Percentiles rank a stretch among this genome's conserved stretches.
Conservation (phyloP, 2,329 filamentous ascomycete species). For the Peltaster fructicola region DNA sequence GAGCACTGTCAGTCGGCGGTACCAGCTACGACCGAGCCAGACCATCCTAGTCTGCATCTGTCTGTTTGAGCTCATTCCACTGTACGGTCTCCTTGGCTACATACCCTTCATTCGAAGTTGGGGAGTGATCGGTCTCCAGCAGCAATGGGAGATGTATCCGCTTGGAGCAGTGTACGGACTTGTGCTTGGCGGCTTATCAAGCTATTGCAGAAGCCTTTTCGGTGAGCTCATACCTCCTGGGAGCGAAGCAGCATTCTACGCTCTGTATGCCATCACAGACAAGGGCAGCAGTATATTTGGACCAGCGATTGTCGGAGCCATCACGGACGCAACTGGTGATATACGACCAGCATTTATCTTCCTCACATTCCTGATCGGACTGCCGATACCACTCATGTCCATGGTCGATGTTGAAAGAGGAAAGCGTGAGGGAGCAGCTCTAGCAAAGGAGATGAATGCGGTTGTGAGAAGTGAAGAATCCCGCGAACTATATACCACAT, state of each 20-base stretch:
- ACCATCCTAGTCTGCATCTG: constrained; percentile 85
- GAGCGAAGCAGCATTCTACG: constrained; percentile 90
- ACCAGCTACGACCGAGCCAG: constrained; percentile 59
- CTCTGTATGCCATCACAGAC: constrained; percentile 91
- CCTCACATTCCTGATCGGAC: constrained; percentile 62
- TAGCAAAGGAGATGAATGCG: constrained; percentile 21
- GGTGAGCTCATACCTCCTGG: constrained; percentile 88
- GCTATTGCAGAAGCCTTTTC: constrained; percentile 82
- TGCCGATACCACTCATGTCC: constrained; percentile 71
- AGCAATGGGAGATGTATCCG: constrained; percentile 93
- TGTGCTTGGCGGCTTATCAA: constrained; percentile 79
- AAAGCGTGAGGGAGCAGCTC: constrained; percentile 22
- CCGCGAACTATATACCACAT: too few species aligned
- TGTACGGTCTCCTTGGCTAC: constrained; percentile 82
- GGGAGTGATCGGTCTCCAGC: constrained; percentile 71
- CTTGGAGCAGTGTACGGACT: constrained; percentile 82
- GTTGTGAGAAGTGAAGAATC: too few species aligned
- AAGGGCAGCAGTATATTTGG: constrained; percentile 92
- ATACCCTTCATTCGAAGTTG: constrained; percentile 58
- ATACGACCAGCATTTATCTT: constrained; percentile 68
- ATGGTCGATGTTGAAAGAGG: constrained; percentile 61
- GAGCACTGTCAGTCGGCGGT: constrained; percentile 55
- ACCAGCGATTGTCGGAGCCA: constrained; percentile 78
- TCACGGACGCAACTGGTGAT: constrained; percentile 52
- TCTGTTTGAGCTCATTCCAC: constrained; percentile 77